Evolutionary conservation across 2,329 filamentous ascomycete species (phyloP).

Genomic region (Ceratocystis destructans): DNA sequence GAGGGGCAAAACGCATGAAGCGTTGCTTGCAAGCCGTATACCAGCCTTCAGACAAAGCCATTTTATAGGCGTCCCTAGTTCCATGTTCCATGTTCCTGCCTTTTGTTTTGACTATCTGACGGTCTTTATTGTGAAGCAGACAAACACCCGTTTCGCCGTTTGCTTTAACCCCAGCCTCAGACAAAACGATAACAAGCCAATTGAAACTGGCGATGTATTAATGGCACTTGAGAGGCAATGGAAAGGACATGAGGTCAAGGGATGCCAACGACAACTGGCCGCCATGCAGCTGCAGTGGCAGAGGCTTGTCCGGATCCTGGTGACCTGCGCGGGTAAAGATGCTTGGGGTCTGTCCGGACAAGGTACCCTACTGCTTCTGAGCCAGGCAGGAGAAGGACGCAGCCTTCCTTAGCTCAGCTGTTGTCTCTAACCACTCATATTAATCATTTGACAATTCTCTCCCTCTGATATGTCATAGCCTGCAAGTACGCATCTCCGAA

Average conservation of each 20-base stretch:
- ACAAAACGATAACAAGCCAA: neutral
- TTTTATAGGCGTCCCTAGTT: neutral
- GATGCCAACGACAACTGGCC: neutral
- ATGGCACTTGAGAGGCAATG: neutral
- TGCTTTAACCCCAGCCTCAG: neutral
- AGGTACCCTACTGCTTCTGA: neutral
- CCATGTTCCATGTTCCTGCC: neutral
- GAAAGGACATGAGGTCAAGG: neutral
- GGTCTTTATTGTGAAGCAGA: neutral
- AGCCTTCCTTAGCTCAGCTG: neutral
- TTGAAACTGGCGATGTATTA: neutral
- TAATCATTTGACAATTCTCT: no score
- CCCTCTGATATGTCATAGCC: neutral
- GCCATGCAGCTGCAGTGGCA: neutral
- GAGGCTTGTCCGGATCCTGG: neutral
- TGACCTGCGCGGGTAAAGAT: neutral
- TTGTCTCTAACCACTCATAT: neutral
- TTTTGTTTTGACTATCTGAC: neutral
- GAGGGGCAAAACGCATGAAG: neutral
- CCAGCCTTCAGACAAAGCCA: neutral
- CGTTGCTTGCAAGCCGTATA: no score
- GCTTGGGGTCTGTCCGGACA: neutral
- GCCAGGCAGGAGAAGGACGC: neutral
- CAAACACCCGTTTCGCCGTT: neutral
- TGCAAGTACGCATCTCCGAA: no score